Base-by-base conservation (phyloP, 352 stramenopile species). In the Pythium biforme region DNA sequence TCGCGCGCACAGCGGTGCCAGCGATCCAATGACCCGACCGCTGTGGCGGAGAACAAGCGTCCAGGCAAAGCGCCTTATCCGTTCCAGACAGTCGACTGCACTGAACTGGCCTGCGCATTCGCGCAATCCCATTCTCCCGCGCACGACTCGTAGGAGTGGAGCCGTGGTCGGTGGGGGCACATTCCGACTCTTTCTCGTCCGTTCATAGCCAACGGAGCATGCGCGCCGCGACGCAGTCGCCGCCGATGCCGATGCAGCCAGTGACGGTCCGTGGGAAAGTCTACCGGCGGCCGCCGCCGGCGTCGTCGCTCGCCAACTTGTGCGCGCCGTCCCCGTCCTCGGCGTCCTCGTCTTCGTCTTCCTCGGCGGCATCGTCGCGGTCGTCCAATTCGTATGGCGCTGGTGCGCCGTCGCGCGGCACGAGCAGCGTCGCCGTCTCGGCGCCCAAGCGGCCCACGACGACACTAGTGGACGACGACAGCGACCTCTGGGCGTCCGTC, bases 401-500 rank as follows among this genome's bases (percentile, higher is more conserved):
- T 11, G 17, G 37, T 14, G 37, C 37, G 37, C 14, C 37, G 11
- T 5, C 37, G 37, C 9, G 11, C 37, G 14, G n/a, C 40, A 25
- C 34, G 15, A 33, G 51, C 15, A 7, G 37, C 37, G 41, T 33
- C 20, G 6, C 45, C 11, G 39, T 49, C 4, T 31, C 57, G 22
- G 23, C 17, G 14, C 4, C 45, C 5, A 5, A 11, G 5, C 31
- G 5, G 26, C 11, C 34, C 15, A 50, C 29, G 56, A 22, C 26
- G 12, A 2, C 27, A n/a, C 14, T 50, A 3, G 2, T 33, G 14
- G 34, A 58, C 27, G 62, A 64, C 54, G 62, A 69, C 19, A 45
- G 29, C 7, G 62, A 55, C 15, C 4, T 59, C 37, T 69, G 62
- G 62, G 49, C 62, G 47, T 69, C 62, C 10, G 60, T 69, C 29